Evolutionary conservation across 2,329 filamentous ascomycete genomes (phyloP), one percentile per base, ranked within the genome.

Genomic region (Trichoderma sp.): DNA sequence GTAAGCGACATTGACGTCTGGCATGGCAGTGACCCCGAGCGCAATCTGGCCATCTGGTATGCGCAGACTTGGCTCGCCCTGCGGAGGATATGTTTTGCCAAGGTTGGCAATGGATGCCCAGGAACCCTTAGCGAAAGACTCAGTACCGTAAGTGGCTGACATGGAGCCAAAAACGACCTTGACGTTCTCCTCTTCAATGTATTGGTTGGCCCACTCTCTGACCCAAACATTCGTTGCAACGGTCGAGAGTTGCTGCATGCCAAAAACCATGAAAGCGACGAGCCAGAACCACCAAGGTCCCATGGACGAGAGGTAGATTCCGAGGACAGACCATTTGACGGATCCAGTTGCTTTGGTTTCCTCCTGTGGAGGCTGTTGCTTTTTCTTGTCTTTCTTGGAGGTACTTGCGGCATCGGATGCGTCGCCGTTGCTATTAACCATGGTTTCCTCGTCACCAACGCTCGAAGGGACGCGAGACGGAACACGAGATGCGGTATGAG

Each of bases 261-360:
- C 85, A 76, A 99, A 98, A 47, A 94, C 90, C 5, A 89, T 73
- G 16, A 89, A 81, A 24, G 94, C 92, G 43, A 92, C 82, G 59
- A 91, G 79, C 96, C 96, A 99, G 82, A 97, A 99, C 86, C 93
- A 94, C 93, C 94, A 97, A 5, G 91, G 86, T n/a, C 96, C 96
- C 96, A 99, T 99, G 72, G 94, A 88, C 70, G 81, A 82, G 21
- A 99, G 86, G 78, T 99, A 99, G 77, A 97, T 88, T 71, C 89
- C 83, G 75, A 99, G 91, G 63, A 97, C 94, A 27, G 88, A 86
- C 85, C 93, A 90, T 78, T 97, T 96, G 74, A 99, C 93, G 52
- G 94, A 91, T 33, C 96, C 96, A 57, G 87, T 89, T 8, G 93
- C 91, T 80, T 96, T 98, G 53, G 86, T 85, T 79, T 99, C 96